Base-by-base conservation (phyloP, 345 rosid species). In the Pistacia atlantica region DNA sequence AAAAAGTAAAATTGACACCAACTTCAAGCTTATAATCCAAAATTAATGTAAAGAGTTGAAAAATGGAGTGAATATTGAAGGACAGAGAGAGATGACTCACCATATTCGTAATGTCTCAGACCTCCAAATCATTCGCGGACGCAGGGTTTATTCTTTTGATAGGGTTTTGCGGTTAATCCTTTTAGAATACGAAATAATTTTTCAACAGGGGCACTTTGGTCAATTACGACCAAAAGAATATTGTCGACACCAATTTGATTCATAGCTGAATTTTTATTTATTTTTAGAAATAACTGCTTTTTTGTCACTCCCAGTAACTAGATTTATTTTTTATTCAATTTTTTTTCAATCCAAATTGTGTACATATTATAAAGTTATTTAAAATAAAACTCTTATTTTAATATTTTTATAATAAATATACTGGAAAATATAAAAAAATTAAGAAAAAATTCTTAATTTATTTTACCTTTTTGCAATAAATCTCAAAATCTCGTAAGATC, bases 1-100 rank as follows among this genome's bases (percentile, higher is more conserved):
- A 22, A 48, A 28, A 48, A 8, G 1, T 8, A 58, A 46, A 45
- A 17, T 60, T 8, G 5, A 28, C 20, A 4, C 1, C 9, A 18
- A 25, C 2, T 61, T 48, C 4, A 0, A 0, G 18, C 17, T 57
- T 38, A 0, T 0, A 20, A 57, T n/a, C 18, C n/a, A 5, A 57
- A 58, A n/a, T 38, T n/a, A 57, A 38, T 37, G 46, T 7, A 42
- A 1, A 5, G 46, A 42, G 6, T 5, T 5, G 46, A 7, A 42
- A 42, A 42, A 5, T 42, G 0, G 46, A 42, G 10, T 9, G 45
- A 12, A 56, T 0, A 59, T 45, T 42, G 37, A 7, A 66, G 28
- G 0, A 73, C 17, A 37, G 42, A 37, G 52, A 20, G 38, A 33
- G 68, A 25, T n/a, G 62, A 74, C 84, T 64, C 63, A 81, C 84